Base-by-base conservation (phyloP, 2,329 filamentous ascomycete species). In the Alternaria ethzedia region DNA sequence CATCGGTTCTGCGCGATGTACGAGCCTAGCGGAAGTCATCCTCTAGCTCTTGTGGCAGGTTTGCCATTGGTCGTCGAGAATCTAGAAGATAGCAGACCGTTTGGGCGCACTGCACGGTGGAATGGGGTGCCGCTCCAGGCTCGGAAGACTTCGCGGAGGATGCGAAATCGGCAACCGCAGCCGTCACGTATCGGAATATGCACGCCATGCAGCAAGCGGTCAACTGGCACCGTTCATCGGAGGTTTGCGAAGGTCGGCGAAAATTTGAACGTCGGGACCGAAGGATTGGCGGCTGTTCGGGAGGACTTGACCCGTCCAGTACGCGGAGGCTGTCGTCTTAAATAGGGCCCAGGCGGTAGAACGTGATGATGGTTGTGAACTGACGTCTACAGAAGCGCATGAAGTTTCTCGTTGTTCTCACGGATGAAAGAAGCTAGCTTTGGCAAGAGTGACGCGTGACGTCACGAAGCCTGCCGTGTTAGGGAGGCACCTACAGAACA, bases 1-100 rank as follows among this genome's bases (percentile, higher is more conserved):
- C 66, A 59, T 57, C 21, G 54, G 30, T 23, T 45, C 61, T 61
- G 59, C 55, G 54, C 44, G 46, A 59, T 54, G 65, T 32, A 49
- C 44, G 10, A 43, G n/a, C 43, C 25, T 46, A 47, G 55, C 46
- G 26, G 41, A 55, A 21, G 36, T 59, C 46, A 47, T 59, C 49
- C 49, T 55, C 57, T 63, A 61, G 47, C 41, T 41, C 47, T 52
- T 49, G 49, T 51, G 20, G 23, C 25, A 21, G 17, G 10, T 43
- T 41, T 59, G 46, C 36, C 21, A 66, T 67, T 69, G 62, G 66
- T 36, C 9, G 7, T 30, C 12, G 13, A 25, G 26, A 17, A 17
- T 63, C 61, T 49, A 45, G 59, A 63, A 61, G 61, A 57, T 54
- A 52, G 57, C 59, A 49, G 57, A 30, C 36, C 17, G 25, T 28